Evolutionary conservation across 1,284 basidiomycete species (phyloP), one percentile per base, ranked within the genome.

Genomic region (Puccinia polysora): DNA sequence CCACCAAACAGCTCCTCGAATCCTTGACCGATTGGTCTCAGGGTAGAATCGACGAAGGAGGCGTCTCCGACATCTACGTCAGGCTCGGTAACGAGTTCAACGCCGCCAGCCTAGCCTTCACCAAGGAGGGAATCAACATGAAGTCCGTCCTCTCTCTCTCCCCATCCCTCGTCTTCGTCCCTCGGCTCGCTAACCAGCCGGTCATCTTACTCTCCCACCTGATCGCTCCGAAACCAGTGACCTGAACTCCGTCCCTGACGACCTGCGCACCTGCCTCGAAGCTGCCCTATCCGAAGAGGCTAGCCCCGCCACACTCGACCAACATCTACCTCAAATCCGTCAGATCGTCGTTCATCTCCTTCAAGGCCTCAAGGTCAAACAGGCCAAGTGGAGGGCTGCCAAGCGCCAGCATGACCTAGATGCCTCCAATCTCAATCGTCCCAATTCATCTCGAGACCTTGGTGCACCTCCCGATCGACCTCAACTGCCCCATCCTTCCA

Each of bases 11-110:
- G 78, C 86, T 98, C 30, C 85, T 98, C 49, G 94, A 97, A 79
- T 86, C 90, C 0, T 84, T 98, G 72, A 94, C 91, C 10, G 83
- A 87, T 81, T 97, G 93, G 93, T 90, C 90, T 78, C 84, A 85
- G 69, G 82, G 86, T 56, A 84, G 87, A 74, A 84, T 90, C 74
- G 84, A 86, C 67, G 95, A 98, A 79, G 83, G 83, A 14, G 83
- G 90, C 76, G 93, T 98, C 76, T 96, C 92, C 83, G 91, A 97
- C 80, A 89, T 96, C 72, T 98, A 98, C 80, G 96, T 98, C 65
- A 86, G 88, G 58, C 84, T 98, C 20, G 95, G 95, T 23, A 97
- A 98, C 80, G 94, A 97, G 78, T 97, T 98, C 83, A 97, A 97
- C 79, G 86, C 87, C 20, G 93, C 93, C 30, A 90, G 94, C 45